Conservation (phyloP, 169 alveolate genomes). For the Hepatocystis sp. region DNA sequence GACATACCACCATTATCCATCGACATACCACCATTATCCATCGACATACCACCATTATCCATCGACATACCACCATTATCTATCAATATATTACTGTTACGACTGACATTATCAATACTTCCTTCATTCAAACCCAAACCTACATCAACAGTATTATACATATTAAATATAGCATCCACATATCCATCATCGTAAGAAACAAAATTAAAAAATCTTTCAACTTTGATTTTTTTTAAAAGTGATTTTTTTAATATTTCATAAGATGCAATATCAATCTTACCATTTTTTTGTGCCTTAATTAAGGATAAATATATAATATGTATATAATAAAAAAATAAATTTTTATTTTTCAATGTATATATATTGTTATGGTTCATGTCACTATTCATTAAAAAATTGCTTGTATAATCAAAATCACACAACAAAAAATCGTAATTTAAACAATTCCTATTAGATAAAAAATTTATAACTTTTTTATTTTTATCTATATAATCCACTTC, state of each 20-base stretch:
- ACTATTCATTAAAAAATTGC: conserved; percentile 16
- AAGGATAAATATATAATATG: conserved; percentile 66
- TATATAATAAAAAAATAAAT: conserved; percentile 54
- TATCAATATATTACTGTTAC: too few relatives aligned
- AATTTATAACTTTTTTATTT: conserved; percentile 15
- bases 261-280: too few relatives aligned
- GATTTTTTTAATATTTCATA: conserved; percentile 21
- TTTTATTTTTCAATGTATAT: conserved; percentile 36
- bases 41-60: too few relatives aligned
- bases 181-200: conserved; percentile 55
- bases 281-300: conserved; percentile 5
- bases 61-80: too few relatives aligned
- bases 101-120: too few relatives aligned
- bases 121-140: too few relatives aligned
- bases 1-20: too few relatives aligned
- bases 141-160: conserved; percentile 1
- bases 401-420: conserved; percentile 67
- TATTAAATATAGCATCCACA: conserved; percentile 44
- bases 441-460: conserved; percentile 50
- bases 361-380: conserved; percentile 40
- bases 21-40: too few relatives aligned
- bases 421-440: conserved; percentile 66
- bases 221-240: conserved; percentile 12
- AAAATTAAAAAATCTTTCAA: conserved; percentile 45
- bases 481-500: conserved; percentile 20